Base-by-base conservation (phyloP, 306 rosid species). In the Quercus robur region DNA sequence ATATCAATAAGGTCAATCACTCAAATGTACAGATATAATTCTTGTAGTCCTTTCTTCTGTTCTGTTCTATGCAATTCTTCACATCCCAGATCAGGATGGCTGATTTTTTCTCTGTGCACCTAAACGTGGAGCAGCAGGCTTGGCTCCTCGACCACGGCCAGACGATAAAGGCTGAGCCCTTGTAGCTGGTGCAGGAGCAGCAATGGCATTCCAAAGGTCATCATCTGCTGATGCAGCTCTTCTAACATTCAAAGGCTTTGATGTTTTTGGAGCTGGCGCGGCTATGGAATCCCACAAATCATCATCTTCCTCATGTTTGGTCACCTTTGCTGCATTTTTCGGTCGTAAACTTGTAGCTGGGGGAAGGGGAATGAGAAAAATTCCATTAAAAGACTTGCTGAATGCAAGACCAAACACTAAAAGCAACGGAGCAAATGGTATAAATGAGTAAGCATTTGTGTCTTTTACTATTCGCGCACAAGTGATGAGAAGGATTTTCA, bases 181-280 rank as follows among this genome's bases (percentile, higher is more conserved):
- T 4, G 98, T 90, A 23, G 91, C 85, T 54, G 99, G 98, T 20
- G 89, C 90, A 35, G 99, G 99, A 77, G 99, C 97, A 59, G 99
- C 99, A 80, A 96, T 93, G 76, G 97, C 87, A 78, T 94, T 97
- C 99, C 99, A 96, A 19, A 97, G 99, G 83, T 96, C 99, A 79
- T 91, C 97, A 55, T 88, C 93, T 63, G 71, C 80, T 25, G 87
- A 25, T 56, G 26, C 75, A 70, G 59, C 67, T 75, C 93, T 12
- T 80, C 86, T 96, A 67, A 89, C 69, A 79, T 84, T 88, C 83
- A 86, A 81, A 25, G 97, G 68, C 77, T 88, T 91, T 44, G 98
- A 79, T 81, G 89, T 87, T 70, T 57, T 83, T 7, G 98, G 99
- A 87, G 98, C 94, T 57, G 99, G 97, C 21, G 97, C 98, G 19